A percentile compares a stretch with the other conserved stretches of the same genome.
These are phyloP conservation scores for Aureobasidium uvarum DNA, from an alignment of 2,329 filamentous ascomycete genomes.

Conservation along the genomic window DNA sequence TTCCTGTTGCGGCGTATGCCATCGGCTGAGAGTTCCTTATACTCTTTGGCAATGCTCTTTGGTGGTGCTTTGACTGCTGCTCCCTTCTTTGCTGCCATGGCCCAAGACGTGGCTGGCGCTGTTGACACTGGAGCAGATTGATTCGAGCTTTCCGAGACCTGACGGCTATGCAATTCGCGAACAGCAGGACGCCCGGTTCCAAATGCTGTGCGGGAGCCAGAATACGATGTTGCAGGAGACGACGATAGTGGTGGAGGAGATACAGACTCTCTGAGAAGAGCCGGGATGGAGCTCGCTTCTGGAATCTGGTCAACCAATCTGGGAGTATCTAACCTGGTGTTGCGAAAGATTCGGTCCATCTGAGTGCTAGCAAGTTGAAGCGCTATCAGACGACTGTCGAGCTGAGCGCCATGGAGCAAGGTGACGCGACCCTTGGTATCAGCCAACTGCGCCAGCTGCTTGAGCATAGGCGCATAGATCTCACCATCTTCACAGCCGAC, in stretches of 20 bases:
- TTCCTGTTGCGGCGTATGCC: constrained; percentile 57
- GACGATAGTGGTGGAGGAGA: constrained; percentile 5
- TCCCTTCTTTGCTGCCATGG: constrained; percentile 22
- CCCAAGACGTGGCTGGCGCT: constrained; percentile 9
- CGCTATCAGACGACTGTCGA: constrained; percentile 53
- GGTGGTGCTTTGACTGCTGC: constrained; percentile 3
- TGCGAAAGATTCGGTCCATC: constrained; percentile 55
- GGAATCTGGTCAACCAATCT: not conserved
- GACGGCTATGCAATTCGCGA: not conserved
- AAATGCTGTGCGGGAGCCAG: not conserved
- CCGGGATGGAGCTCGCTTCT: not conserved
- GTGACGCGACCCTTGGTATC: constrained; percentile 51
- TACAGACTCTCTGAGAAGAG: not conserved
- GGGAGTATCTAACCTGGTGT: constrained; percentile 48
- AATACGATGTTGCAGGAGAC: constrained; percentile 13
- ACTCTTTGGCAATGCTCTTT: not conserved
- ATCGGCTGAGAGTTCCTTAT: constrained; percentile 30
- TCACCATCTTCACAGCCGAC: constrained; percentile 60
- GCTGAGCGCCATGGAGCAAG: constrained; percentile 57
- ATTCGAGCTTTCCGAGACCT: not conserved
- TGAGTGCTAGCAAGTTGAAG: constrained; percentile 53
- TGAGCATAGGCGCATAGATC: constrained; percentile 54
- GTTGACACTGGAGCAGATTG: not conserved
- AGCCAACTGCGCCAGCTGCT: constrained; percentile 49
- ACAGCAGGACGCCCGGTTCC: not conserved